phyloP scores from a whole-genome alignment of 2,329 filamentous ascomycete species.

The Aspergillus clavatus region DNA sequence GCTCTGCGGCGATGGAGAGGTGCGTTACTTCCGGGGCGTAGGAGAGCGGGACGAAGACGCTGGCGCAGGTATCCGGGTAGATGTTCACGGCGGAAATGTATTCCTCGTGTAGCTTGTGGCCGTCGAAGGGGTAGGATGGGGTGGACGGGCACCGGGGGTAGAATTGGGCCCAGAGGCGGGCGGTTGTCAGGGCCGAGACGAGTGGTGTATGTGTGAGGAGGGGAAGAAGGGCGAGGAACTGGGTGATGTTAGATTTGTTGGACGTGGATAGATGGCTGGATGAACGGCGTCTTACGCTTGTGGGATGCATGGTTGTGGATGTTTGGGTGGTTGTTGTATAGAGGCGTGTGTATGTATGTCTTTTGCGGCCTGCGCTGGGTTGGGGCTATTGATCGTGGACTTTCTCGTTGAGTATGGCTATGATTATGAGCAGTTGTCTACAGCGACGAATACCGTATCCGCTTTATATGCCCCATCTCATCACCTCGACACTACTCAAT shows the following conservation, averaged over 20 bases:
- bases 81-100: slow-evolving; percentile 20
- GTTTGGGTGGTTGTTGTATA: background rate
- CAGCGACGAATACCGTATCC: too few relatives aligned
- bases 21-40: slow-evolving; percentile 22
- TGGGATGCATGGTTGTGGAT: slow-evolving; percentile 7
- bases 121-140: slow-evolving; percentile 1
- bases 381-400: too few relatives aligned
- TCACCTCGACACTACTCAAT: too few relatives aligned
- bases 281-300: slow-evolving; percentile 3
- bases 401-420: too few relatives aligned
- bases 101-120: slow-evolving; percentile 18
- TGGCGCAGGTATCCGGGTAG: slow-evolving; percentile 20
- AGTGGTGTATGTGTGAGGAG: slow-evolving; percentile 17
- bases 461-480: too few relatives aligned
- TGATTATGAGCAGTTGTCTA: too few relatives aligned
- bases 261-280: slow-evolving; percentile 50
- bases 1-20: slow-evolving; percentile 25
- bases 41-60: slow-evolving; percentile 22
- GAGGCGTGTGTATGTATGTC: too few relatives aligned
- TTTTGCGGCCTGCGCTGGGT: too few relatives aligned
- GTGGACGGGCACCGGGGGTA: slow-evolving; percentile 23
- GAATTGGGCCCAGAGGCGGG: slow-evolving; percentile 29
- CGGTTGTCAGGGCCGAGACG: slow-evolving; percentile 20
- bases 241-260: slow-evolving; percentile 30
- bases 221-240: slow-evolving; percentile 17